Evolutionary conservation across 2,329 filamentous ascomycete genomes (phyloP).

Genomic region (Hymenoscyphus repandus): DNA sequence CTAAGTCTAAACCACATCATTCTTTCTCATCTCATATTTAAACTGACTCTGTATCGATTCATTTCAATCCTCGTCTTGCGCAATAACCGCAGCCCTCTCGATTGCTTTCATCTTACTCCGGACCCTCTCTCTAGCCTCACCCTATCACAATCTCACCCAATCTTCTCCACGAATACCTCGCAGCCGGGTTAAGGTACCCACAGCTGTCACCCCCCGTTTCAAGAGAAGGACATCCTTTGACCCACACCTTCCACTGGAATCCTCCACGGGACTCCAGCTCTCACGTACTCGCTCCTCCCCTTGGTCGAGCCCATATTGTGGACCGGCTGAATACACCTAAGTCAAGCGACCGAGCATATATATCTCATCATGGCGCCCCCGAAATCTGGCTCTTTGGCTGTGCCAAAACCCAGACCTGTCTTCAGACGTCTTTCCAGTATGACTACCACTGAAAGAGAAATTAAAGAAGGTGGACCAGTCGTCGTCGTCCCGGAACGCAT

Average conservation of each 20-base stretch:
- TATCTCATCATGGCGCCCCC: conserved; percentile 17
- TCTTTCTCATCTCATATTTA: neutral
- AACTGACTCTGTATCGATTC: neutral
- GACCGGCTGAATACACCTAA: neutral
- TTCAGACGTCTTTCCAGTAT: conserved; percentile 31
- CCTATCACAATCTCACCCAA: neutral
- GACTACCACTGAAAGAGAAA: conserved; percentile 31
- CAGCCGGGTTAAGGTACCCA: conserved; percentile 1
- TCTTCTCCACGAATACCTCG: conserved; percentile 7
- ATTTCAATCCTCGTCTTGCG: neutral
- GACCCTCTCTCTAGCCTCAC: neutral
- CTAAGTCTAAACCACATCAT: neutral
- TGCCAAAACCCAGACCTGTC: conserved; percentile 20
- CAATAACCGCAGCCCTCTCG: neutral
- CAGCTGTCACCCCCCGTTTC: conserved; percentile 5
- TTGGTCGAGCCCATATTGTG: neutral
- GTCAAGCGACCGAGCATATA: neutral
- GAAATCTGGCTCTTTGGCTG: conserved; percentile 9
- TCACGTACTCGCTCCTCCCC: conserved; percentile 1
- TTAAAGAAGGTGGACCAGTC: conserved; percentile 28
- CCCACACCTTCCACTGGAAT: conserved; percentile 3
- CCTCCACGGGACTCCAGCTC: conserved; percentile 4
- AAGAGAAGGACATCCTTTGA: conserved; percentile 4
- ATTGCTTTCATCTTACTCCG: neutral
- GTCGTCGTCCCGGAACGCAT: conserved; percentile 31